These are phyloP conservation scores for Eucalyptus victrix DNA, from an alignment of 345 rosid genomes.

Conservation along the genomic window DNA sequence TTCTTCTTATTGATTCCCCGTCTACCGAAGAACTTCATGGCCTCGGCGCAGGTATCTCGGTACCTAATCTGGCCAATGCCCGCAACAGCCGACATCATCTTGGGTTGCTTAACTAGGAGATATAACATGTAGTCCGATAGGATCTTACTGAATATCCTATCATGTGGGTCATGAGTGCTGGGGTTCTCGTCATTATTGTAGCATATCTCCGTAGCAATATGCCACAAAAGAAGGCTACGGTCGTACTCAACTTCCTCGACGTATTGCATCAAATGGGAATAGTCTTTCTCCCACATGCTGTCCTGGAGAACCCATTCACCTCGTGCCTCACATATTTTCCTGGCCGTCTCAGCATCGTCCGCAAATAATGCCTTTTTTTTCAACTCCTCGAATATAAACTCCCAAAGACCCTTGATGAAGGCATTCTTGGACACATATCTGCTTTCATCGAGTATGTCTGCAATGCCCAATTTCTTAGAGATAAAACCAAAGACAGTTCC, in stretches of 20 bases:
- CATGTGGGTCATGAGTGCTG: background rate
- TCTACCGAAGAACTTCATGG: background rate
- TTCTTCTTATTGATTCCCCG: background rate
- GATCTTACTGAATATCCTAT: background rate
- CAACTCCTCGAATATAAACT: slow-evolving; percentile 29
- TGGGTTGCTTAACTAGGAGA: background rate
- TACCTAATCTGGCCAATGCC: background rate
- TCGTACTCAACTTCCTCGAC: slow-evolving; percentile 19
- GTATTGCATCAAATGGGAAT: slow-evolving; percentile 11
- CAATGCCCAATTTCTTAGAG: background rate
- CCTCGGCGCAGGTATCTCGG: background rate
- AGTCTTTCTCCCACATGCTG: background rate
- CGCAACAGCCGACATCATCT: background rate
- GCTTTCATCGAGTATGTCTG: slow-evolving; percentile 16
- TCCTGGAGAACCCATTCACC: slow-evolving; percentile 45
- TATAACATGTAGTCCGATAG: slow-evolving; percentile 1
- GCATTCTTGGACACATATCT: slow-evolving; percentile 18
- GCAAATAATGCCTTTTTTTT: slow-evolving; percentile 16
- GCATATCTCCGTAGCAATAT: slow-evolving; percentile 42
- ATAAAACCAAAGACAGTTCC: background rate
- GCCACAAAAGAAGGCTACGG: slow-evolving; percentile 43
- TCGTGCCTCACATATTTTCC: slow-evolving; percentile 30
- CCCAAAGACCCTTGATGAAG: slow-evolving; percentile 35
- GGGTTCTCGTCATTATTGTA: background rate
- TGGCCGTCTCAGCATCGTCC: slow-evolving; percentile 27